Conservation (phyloP, 768 basidiomycete genomes). For the Amanita brunnescens region DNA sequence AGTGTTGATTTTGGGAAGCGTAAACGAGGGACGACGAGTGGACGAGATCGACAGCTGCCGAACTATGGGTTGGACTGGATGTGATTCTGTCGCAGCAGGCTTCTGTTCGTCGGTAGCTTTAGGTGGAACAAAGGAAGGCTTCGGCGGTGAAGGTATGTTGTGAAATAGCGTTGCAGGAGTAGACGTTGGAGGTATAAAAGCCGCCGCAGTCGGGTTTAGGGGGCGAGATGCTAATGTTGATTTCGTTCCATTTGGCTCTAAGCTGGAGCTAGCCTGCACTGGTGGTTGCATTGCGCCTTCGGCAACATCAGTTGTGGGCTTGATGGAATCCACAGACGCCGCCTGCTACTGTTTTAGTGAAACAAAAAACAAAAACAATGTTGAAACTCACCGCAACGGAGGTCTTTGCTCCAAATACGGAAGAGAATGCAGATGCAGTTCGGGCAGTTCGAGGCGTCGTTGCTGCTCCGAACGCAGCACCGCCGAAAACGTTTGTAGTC, state of each 20-base stretch:
- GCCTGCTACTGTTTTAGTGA: neutral
- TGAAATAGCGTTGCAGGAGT: constrained; percentile 4
- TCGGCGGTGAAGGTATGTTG: constrained; percentile 11
- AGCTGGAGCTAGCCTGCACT: neutral
- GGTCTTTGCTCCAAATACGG: constrained; percentile 12
- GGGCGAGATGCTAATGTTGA: neutral
- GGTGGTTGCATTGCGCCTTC: neutral
- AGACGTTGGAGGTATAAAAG: constrained; percentile 3
- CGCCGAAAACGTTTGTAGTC: constrained; percentile 30
- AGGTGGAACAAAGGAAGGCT: constrained; percentile 13
- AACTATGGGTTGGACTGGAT: neutral
- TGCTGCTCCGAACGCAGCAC: constrained; percentile 12
- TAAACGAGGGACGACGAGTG: constrained; percentile 10
- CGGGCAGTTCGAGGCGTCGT: constrained; percentile 13
- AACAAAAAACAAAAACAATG: neutral
- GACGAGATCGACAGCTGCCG: neutral
- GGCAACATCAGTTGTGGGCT: no score
- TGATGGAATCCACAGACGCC: neutral
- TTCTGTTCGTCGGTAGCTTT: neutral
- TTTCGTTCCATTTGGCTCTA: neutral
- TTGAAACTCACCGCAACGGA: constrained; percentile 2
- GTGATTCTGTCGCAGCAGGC: neutral
- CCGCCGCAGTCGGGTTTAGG: constrained; percentile 1
- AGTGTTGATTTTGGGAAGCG: constrained; percentile 18
- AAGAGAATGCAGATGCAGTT: constrained; percentile 6